Base-by-base conservation (phyloP, 2,329 filamentous ascomycete genomes). In the Diaporthe amygdali region DNA sequence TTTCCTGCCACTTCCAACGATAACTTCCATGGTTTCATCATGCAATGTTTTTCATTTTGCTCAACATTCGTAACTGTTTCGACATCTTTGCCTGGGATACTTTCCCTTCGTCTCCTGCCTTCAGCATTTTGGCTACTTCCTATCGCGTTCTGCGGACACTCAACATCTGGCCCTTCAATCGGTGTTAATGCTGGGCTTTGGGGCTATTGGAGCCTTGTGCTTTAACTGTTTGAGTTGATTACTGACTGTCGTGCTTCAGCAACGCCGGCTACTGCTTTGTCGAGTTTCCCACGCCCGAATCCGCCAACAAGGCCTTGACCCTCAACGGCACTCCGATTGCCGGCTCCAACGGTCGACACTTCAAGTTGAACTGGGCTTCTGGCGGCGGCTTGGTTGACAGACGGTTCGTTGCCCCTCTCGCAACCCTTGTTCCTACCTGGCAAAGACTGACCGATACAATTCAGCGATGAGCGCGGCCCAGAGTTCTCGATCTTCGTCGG, bases 281-380 rank as follows among this genome's bases (percentile, higher is more conserved):
- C 55, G 92, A 94, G 81, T 99, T 99, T 78, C 80, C 90, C 70
- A 92, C 88, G 76, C 88, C 95, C 12, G 94, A 95, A 47, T 94
- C 95, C 72, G 96, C 96, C 51, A 92, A 91, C 78, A 98, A 97
- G 87, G 96, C 96, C 46, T 89, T 99, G n/a, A 87, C 88, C 56
- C 88, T 98, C 63, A 98, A 97, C 81, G 96, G 96, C 63, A 92
- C 91, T 70, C 86, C 94, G 59, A 97, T 99, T 76, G 95, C 96
- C 55, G 98, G 98, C 88, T 97, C 95, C 73, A 67, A 73, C 22
- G 93, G 93, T 78, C 94, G 96, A 52, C 92, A 94, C 61, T 99
- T 99, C 90, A 98, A 98, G 89, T 91, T 99, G 73, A 99, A 99
- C 90, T 99, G 96, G 96, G 96, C 96, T 76, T 97, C 95, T 75